A percentile compares a stretch with the other conserved stretches of the same genome.
Evolutionary conservation across 805 yeast species (phyloP).

Genomic region (Maudiozyma saulgeensis): DNA sequence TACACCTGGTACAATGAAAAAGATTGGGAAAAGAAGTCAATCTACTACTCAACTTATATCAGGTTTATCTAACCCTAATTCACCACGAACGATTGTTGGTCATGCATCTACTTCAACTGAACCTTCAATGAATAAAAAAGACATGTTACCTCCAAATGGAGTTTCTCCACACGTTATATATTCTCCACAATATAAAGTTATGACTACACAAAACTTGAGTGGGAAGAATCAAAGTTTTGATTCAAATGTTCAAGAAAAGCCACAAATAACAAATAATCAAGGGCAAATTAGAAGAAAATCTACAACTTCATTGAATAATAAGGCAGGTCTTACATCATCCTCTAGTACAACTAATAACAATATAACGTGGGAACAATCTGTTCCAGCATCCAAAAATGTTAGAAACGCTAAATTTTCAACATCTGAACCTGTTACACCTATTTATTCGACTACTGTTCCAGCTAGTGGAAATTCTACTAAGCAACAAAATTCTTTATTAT

Average conservation of each 20-base stretch:
- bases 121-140: background rate
- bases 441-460: conserved; percentile 1
- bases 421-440: conserved; percentile 9
- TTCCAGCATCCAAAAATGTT: background rate
- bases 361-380: background rate
- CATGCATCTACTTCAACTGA: background rate
- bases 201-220: background rate
- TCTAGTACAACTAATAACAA: background rate
- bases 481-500: background rate
- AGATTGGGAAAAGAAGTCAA: background rate
- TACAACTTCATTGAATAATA: conserved; percentile 1
- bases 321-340: background rate
- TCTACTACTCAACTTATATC: background rate
- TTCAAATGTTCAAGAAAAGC: background rate
- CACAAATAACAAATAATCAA: background rate
- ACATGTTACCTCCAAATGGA: conserved; percentile 5
- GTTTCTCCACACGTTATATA: conserved; percentile 4
- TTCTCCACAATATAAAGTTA: conserved; percentile 3
- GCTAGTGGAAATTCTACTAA: background rate
- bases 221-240: background rate
- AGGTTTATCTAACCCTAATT: background rate
- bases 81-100: background rate
- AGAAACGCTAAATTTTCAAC: background rate
- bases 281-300: conserved; percentile 4
- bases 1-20: background rate